phyloP scores from a whole-genome alignment of 306 rosid genomes.

The Hippophae tibetana region DNA sequence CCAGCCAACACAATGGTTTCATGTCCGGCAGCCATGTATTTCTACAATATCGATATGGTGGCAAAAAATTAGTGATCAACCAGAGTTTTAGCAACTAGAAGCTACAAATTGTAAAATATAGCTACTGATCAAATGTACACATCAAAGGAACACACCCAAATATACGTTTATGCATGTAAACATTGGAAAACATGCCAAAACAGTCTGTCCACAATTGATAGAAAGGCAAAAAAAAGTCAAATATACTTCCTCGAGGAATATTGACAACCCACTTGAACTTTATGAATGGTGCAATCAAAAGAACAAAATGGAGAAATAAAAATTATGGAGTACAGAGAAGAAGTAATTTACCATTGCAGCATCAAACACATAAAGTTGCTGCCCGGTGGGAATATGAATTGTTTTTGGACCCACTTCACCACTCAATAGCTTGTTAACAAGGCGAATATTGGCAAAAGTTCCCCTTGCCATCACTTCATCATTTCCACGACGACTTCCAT shows the following conservation, averaged over 20 bases:
- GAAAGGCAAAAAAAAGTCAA: no score
- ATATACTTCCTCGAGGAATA: no score
- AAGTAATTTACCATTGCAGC: slow-evolving; percentile 64
- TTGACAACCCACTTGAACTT: no score
- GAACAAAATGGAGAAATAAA: slow-evolving; percentile 1
- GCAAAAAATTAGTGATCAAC: slow-evolving; percentile 11
- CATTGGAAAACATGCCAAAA: no score
- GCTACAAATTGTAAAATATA: no score
- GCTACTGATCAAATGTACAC: no score
- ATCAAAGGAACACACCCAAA: no score
- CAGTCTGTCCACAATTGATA: no score
- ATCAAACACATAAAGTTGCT: slow-evolving; percentile 66
- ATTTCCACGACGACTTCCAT: slow-evolving; percentile 91
- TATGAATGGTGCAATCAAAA: background rate
- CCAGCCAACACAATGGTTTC: slow-evolving; percentile 82
- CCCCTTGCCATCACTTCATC: slow-evolving; percentile 97
- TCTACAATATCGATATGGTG: slow-evolving; percentile 35
- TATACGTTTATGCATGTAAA: no score
- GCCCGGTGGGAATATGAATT: slow-evolving; percentile 75
- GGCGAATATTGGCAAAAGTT: slow-evolving; percentile 84
- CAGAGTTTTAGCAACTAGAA: no score
- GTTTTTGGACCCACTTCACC: slow-evolving; percentile 91
- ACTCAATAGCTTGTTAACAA: slow-evolving; percentile 83
- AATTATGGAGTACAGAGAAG: slow-evolving; percentile 1
- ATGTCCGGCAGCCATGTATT: slow-evolving; percentile 62